A percentile compares a stretch with the other conserved stretches of the same genome.
Evolutionary conservation across 2,329 filamentous ascomycete species (phyloP).

Genomic region (Pezicula radicicola): DNA sequence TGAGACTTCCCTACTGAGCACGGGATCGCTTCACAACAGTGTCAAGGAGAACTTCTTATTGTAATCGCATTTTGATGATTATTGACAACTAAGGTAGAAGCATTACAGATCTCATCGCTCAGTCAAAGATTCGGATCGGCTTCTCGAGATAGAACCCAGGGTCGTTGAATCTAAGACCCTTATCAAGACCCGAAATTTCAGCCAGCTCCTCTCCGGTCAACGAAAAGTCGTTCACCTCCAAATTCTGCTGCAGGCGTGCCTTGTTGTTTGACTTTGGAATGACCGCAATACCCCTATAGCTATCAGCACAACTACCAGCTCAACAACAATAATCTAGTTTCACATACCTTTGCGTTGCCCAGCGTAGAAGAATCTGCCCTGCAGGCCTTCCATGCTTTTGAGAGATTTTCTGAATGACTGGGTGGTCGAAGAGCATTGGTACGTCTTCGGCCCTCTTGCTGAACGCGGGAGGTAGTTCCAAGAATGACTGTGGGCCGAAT

Average conservation of each 20-base stretch:
- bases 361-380: constrained; percentile 78
- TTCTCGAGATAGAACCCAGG: constrained; percentile 42
- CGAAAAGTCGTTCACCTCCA: constrained; percentile 62
- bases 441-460: constrained; percentile 62
- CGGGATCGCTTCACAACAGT: too few species aligned
- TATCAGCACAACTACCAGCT: neutral
- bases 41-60: too few species aligned
- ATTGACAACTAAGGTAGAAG: too few species aligned
- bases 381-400: constrained; percentile 68
- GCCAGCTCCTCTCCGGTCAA: constrained; percentile 63
- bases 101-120: too few species aligned
- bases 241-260: constrained; percentile 56
- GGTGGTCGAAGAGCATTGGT: constrained; percentile 66
- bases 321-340: neutral
- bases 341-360: constrained; percentile 74
- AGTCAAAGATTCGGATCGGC: constrained; percentile 51
- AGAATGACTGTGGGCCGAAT: constrained; percentile 70
- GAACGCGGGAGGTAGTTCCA: constrained; percentile 56
- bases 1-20: too few species aligned
- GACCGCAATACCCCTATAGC: constrained; percentile 57
- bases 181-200: constrained; percentile 60
- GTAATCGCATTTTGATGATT: too few species aligned
- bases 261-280: constrained; percentile 72
- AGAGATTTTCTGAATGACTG: constrained; percentile 60
- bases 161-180: constrained; percentile 70